Evolutionary conservation across 345 rosid genomes (phyloP).

Genomic region (Boechera divaricarpa): DNA sequence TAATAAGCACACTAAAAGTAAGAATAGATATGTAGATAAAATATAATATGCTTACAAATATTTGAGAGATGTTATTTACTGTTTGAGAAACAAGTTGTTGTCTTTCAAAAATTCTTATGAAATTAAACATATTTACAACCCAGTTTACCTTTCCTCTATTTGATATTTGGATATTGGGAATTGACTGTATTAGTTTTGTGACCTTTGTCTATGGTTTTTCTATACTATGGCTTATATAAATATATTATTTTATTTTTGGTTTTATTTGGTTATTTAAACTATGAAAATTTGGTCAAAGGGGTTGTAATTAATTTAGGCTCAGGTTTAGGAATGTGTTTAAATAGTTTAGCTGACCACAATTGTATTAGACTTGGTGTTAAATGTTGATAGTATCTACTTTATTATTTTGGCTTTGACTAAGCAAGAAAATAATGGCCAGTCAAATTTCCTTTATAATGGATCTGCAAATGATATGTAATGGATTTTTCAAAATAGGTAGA

Average conservation of each 20-base stretch:
- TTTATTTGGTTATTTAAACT: not conserved
- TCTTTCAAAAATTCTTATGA: not conserved
- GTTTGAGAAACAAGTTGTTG: not conserved
- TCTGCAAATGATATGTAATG: not conserved
- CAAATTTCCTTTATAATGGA: not conserved
- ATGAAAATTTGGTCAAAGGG: not conserved
- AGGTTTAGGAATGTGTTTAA: not conserved
- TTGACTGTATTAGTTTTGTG: not conserved
- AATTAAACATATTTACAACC: not conserved
- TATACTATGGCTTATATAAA: not conserved
- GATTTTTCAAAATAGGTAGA: not conserved
- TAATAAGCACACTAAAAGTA: not conserved
- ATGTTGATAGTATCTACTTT: not conserved
- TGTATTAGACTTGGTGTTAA: not conserved
- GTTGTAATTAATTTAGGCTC: not conserved
- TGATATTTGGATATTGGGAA: not conserved
- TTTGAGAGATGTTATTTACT: not conserved
- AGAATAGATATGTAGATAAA: not conserved
- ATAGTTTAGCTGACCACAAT: not conserved
- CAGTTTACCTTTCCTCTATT: not conserved
- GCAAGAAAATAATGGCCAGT: not conserved
- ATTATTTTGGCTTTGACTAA: not conserved
- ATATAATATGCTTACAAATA: conserved; percentile 17
- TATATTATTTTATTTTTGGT: not conserved
- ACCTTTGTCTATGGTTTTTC: not conserved